A percentile compares a stretch with the other conserved stretches of the same genome.
These are phyloP conservation scores for Lupinus albus DNA, from an alignment of 306 rosid species.

Conservation along the genomic window DNA sequence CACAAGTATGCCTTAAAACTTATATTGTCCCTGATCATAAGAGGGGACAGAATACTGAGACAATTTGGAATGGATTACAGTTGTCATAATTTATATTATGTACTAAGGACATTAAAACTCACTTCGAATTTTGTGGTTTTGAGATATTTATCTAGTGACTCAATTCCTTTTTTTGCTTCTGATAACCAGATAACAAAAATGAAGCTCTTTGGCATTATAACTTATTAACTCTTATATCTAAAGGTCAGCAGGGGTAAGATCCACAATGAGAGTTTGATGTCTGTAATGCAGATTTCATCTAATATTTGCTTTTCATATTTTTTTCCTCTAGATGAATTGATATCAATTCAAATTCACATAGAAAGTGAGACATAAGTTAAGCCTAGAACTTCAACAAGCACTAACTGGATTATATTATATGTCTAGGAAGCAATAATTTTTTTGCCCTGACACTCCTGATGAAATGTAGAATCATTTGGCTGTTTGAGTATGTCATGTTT, in stretches of 20 bases:
- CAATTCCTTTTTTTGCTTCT: neutral
- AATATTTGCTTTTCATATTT: neutral
- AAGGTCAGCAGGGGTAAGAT: neutral
- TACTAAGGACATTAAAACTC: neutral
- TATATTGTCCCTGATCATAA: neutral
- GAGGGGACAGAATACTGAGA: neutral
- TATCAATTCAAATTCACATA: neutral
- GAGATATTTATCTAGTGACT: neutral
- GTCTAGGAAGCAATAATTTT: neutral
- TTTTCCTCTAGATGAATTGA: neutral
- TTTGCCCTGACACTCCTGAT: neutral
- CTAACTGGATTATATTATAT: neutral
- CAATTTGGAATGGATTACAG: neutral
- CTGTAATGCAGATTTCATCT: neutral
- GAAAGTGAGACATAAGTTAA: slow-evolving; percentile 1
- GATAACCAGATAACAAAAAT: neutral
- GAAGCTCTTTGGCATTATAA: too few species aligned
- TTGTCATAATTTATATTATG: neutral
- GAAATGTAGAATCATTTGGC: slow-evolving; percentile 10
- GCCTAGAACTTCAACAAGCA: neutral
- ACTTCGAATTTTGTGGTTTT: neutral
- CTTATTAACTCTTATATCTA: too few species aligned
- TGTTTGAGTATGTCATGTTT: neutral
- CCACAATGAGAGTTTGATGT: neutral
- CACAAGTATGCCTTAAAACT: slow-evolving; percentile 5